phyloP scores from a whole-genome alignment of 2,329 filamentous ascomycete species.

The Trichoderma endophyticum region DNA sequence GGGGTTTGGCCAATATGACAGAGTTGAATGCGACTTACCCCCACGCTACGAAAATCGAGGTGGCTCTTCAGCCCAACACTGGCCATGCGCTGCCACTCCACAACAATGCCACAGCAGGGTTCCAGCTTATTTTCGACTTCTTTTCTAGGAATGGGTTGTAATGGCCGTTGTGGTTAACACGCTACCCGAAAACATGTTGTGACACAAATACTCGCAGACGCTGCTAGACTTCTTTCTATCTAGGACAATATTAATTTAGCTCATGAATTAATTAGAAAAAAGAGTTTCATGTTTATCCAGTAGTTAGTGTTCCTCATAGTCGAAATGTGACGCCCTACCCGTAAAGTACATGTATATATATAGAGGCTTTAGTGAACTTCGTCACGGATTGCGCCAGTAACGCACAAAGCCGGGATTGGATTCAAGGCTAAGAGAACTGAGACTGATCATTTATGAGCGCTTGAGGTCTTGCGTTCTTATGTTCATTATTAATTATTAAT shows the following conservation, averaged over 20 bases:
- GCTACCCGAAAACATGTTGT: no score
- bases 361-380: neutral
- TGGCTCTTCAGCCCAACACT: conserved; percentile 3
- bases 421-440: neutral
- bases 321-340: no score
- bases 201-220: neutral
- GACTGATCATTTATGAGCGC: neutral
- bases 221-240: neutral
- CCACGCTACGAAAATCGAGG: neutral
- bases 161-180: neutral
- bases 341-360: no score
- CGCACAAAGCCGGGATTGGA: neutral
- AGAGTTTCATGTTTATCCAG: no score
- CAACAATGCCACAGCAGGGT: conserved; percentile 8
- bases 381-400: neutral
- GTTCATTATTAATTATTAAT: neutral
- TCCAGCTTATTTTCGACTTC: conserved; percentile 12
- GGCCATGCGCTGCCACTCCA: conserved; percentile 12
- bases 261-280: neutral
- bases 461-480: neutral
- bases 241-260: neutral
- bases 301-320: neutral
- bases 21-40: conserved; percentile 1
- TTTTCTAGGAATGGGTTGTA: neutral
- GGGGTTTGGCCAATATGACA: neutral